Evolutionary conservation across 768 basidiomycete species (phyloP).

Genomic region (Lentinula guzmanii): DNA sequence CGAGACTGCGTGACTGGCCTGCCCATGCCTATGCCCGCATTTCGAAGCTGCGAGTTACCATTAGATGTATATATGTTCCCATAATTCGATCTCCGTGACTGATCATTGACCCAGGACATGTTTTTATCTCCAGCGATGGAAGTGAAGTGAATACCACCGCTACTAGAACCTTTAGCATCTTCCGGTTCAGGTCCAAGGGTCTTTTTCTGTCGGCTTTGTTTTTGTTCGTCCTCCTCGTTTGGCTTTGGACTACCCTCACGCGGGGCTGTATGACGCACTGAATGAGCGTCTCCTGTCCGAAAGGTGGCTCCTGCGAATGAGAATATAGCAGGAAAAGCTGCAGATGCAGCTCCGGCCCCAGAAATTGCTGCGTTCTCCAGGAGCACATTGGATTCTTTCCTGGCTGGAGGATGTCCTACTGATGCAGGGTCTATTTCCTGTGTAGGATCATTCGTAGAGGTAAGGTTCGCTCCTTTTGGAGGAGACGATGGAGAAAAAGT

Average conservation of each 20-base stretch:
- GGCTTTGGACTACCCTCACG: not conserved
- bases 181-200: not conserved
- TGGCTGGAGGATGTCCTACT: not conserved
- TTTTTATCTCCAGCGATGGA: not conserved
- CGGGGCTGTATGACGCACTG: not conserved
- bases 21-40: too few species aligned
- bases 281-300: not conserved
- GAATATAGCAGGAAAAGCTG: constrained; percentile 5
- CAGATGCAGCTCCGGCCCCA: not conserved
- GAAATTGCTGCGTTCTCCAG: not conserved
- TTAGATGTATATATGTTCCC: not conserved
- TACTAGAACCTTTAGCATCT: not conserved
- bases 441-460: not conserved
- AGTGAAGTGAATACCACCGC: constrained; percentile 1
- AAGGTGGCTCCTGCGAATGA: not conserved
- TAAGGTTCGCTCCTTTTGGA: not conserved
- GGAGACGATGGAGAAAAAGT: not conserved
- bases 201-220: not conserved
- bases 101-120: not conserved
- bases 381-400: not conserved
- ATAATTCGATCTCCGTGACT: not conserved
- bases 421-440: too few species aligned
- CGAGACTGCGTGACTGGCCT: too few species aligned
- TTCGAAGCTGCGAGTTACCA: not conserved
- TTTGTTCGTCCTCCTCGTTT: not conserved